Conservation (phyloP, 2,329 filamentous ascomycete species). For the Fusarium anthophilum region DNA sequence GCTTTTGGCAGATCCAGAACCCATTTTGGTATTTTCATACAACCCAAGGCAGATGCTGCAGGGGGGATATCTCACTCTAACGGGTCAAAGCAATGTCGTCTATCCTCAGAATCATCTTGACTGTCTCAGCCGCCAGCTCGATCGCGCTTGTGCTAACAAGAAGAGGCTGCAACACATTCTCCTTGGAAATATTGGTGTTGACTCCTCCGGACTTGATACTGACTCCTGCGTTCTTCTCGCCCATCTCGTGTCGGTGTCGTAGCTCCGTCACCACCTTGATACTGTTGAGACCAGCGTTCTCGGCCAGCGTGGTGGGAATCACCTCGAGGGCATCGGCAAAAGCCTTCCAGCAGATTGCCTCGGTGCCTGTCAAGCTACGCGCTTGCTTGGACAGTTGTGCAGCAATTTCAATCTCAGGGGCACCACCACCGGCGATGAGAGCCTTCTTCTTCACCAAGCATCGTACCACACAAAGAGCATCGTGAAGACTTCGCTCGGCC, state of each 20-base stretch:
- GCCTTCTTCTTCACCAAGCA: conserved; percentile 99
- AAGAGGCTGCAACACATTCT: conserved; percentile 95
- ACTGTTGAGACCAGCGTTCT: conserved; percentile 97
- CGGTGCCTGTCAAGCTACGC: conserved; percentile 86
- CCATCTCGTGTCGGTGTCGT: conserved; percentile 91
- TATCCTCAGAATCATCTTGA: conserved; percentile 87
- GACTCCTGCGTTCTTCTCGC: conserved; percentile 94
- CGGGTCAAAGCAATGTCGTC: conserved; percentile 73
- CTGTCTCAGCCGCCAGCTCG: conserved; percentile 95
- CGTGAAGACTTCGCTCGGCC: conserved; percentile 95
- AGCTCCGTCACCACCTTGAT: conserved; percentile 99
- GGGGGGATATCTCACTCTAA: conserved; percentile 53
- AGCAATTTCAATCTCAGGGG: conserved; percentile 95
- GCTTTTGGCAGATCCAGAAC: conserved; percentile 38
- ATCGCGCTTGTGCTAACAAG: conserved; percentile 97
- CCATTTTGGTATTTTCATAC: conserved; percentile 51
- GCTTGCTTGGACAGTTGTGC: conserved; percentile 84
- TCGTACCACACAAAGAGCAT: conserved; percentile 95
- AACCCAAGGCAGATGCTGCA: conserved; percentile 43
- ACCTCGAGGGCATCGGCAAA: conserved; percentile 98
- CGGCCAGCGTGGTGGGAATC: conserved; percentile 93
- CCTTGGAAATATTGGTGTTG: conserved; percentile 94
- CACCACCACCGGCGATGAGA: conserved; percentile 96
- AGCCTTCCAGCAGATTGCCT: conserved; percentile 98
- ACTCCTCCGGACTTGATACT: conserved; percentile 98